Conservation (phyloP, 805 yeast genomes). For the Saccharomycopsis sp. region DNA sequence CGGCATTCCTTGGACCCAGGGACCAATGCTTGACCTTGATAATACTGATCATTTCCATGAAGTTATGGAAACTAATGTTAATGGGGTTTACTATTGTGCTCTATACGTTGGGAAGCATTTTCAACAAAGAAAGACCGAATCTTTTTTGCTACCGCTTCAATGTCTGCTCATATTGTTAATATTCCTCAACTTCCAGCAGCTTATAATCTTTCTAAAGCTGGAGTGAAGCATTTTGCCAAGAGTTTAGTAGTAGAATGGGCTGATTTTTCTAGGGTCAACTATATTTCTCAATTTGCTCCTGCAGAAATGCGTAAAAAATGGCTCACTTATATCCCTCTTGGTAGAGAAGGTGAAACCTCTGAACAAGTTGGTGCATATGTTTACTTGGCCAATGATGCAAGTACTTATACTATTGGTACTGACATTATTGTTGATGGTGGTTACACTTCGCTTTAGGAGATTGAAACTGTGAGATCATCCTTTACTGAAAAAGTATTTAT, state of each 20-base stretch:
- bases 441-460: too few species aligned
- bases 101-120: conserved; percentile 64
- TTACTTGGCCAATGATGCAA: conserved; percentile 45
- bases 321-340: conserved; percentile 34
- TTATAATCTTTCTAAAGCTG: conserved; percentile 84
- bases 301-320: conserved; percentile 25
- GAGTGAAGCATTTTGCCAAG: conserved; percentile 62
- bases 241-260: conserved; percentile 86
- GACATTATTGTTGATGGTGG: conserved; percentile 46
- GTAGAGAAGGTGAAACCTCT: conserved; percentile 40
- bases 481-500: too few species aligned
- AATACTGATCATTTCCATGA: too few species aligned
- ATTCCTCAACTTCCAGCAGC: conserved; percentile 81
- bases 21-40: too few species aligned
- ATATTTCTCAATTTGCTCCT: conserved; percentile 29
- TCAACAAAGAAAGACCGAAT: conserved; percentile 70
- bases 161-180: conserved; percentile 86
- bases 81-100: conserved; percentile 75
- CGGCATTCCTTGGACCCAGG: conserved; percentile 78
- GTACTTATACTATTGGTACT: conserved; percentile 41
- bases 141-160: conserved; percentile 76
- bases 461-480: too few species aligned
- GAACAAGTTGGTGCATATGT: conserved; percentile 46
- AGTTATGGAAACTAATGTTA: conserved; percentile 65
- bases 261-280: conserved; percentile 47